These are phyloP conservation scores for Lotmaria passim DNA, from an alignment of 208 protist species.

Conservation along the genomic window DNA sequence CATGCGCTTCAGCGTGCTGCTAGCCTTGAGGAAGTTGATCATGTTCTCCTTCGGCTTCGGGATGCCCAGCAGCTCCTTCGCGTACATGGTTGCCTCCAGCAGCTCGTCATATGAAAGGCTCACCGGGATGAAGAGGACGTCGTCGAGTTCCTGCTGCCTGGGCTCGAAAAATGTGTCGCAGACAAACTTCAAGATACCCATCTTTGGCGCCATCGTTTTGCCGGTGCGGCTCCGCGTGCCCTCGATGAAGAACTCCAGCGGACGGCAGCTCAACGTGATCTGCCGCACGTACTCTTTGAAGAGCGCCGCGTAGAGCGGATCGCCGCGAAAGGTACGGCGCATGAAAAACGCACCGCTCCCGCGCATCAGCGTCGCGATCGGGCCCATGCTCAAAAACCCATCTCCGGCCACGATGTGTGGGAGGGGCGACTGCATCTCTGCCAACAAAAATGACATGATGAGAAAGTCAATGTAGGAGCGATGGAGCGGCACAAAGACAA, in stretches of 20 bases:
- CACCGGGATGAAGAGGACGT: slow-evolving; percentile 86
- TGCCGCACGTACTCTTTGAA: slow-evolving; percentile 87
- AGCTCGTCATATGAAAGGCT: slow-evolving; percentile 91
- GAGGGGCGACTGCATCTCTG: slow-evolving; percentile 58
- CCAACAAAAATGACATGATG: slow-evolving; percentile 84
- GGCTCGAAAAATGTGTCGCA: slow-evolving; percentile 76
- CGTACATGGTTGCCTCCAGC: slow-evolving; percentile 81
- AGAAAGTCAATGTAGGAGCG: slow-evolving; percentile 91
- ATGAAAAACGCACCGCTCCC: slow-evolving; percentile 94
- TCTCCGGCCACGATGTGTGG: slow-evolving; percentile 91
- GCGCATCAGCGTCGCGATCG: slow-evolving; percentile 73
- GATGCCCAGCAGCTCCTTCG: slow-evolving; percentile 88
- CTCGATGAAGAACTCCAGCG: slow-evolving; percentile 93
- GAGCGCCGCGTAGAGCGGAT: slow-evolving; percentile 78
- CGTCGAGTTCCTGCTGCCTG: slow-evolving; percentile 53
- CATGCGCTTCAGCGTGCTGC: slow-evolving; percentile 49
- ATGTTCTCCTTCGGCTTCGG: slow-evolving; percentile 83
- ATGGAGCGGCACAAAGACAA: slow-evolving; percentile 85
- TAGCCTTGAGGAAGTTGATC: slow-evolving; percentile 70
- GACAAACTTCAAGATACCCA: slow-evolving; percentile 92
- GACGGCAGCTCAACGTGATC: slow-evolving; percentile 55
- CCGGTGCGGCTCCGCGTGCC: slow-evolving; percentile 85
- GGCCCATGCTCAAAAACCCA: slow-evolving; percentile 82
- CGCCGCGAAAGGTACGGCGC: slow-evolving; percentile 79
- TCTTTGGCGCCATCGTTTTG: slow-evolving; percentile 87